Percentiles rank a stretch among this genome's conserved stretches.
These are phyloP conservation scores for Auricularia sp. DNA, from an alignment of 768 basidiomycete genomes.

Conservation along the genomic window DNA sequence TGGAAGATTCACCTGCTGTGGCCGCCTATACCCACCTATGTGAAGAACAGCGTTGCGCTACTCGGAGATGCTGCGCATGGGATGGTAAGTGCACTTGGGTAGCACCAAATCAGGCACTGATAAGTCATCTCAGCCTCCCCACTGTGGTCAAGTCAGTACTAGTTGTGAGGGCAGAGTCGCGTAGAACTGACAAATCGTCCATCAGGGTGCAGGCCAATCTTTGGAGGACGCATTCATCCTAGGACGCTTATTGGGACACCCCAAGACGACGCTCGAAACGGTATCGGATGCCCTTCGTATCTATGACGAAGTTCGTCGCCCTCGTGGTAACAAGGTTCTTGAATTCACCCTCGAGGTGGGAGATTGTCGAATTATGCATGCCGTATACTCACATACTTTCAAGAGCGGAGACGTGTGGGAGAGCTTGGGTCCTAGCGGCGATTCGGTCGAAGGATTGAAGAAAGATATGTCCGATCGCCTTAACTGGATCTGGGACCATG, in stretches of 20 bases:
- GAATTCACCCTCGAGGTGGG: neutral
- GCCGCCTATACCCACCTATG: neutral
- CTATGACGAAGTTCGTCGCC: constrained; percentile 16
- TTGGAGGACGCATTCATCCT: constrained; percentile 18
- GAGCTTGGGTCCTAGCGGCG: neutral
- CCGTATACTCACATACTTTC: neutral
- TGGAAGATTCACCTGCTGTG: neutral
- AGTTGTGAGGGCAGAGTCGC: neutral
- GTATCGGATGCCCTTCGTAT: constrained; percentile 10
- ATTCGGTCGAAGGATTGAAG: too few species aligned
- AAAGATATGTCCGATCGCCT: too few species aligned
- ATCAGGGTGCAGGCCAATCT: neutral
- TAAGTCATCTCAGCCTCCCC: neutral
- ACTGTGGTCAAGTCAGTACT: neutral
- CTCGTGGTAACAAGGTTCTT: constrained; percentile 9
- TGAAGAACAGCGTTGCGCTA: neutral
- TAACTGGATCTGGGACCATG: too few species aligned
- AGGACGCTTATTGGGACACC: constrained; percentile 15
- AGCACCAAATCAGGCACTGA: neutral
- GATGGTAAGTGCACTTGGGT: neutral
- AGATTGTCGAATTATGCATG: neutral
- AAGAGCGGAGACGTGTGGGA: neutral
- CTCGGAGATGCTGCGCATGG: neutral
- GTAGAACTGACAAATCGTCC: neutral
- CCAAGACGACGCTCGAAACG: constrained; percentile 6